Evolutionary conservation across 2,329 filamentous ascomycete genomes (phyloP).

Genomic region (Cladophialophora psammophila): DNA sequence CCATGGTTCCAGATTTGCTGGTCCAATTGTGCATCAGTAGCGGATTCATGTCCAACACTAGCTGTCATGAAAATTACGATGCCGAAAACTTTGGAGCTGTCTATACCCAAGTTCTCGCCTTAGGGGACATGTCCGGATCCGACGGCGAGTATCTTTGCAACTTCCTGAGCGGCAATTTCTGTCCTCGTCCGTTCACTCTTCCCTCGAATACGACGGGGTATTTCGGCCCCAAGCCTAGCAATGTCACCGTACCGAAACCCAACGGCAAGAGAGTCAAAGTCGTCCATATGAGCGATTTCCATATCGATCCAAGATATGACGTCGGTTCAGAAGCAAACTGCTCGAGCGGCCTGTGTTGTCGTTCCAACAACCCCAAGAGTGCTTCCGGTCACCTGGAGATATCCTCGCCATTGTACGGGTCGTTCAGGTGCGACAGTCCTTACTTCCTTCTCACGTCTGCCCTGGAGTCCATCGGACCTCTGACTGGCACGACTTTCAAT

Average conservation of each 20-base stretch:
- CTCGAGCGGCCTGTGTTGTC: conserved; percentile 60
- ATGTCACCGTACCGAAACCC: conserved; percentile 53
- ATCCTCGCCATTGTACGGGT: conserved; percentile 62
- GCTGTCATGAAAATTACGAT: conserved; percentile 58
- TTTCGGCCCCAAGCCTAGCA: conserved; percentile 63
- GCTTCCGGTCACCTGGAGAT: conserved; percentile 48
- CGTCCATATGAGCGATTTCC: conserved; percentile 64
- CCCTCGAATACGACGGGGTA: conserved; percentile 54
- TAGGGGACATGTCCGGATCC: conserved; percentile 60
- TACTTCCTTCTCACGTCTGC: conserved; percentile 65
- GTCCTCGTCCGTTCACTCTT: conserved; percentile 54
- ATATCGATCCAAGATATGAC: conserved; percentile 63
- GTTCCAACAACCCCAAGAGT: conserved; percentile 49
- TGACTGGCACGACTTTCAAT: conserved; percentile 61
- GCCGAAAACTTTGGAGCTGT: conserved; percentile 60
- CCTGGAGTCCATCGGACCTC: conserved; percentile 61
- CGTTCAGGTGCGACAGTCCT: conserved; percentile 65
- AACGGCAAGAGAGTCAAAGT: conserved; percentile 65
- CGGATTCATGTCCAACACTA: conserved; percentile 54
- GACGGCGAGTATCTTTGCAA: conserved; percentile 67
- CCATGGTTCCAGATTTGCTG: conserved; percentile 59
- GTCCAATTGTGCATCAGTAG: conserved; percentile 60
- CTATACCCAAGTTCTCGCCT: conserved; percentile 65
- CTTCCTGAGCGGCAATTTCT: conserved; percentile 57
- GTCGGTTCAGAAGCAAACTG: conserved; percentile 63